phyloP scores from a whole-genome alignment of 1,139 yeast species.

The Blastobotrys raffinosifermentans region DNA sequence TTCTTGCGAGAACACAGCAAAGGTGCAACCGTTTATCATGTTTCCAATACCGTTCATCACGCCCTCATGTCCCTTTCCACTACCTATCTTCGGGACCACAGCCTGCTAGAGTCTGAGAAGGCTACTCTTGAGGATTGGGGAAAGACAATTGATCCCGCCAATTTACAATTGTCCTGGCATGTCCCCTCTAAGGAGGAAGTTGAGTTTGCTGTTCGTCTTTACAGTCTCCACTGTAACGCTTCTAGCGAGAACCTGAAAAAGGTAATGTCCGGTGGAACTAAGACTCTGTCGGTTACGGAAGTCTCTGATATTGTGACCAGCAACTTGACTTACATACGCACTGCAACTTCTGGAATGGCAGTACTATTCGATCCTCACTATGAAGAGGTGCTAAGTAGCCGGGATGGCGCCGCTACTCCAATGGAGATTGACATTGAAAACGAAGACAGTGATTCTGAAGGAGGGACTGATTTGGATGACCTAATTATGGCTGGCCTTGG shows the following conservation, averaged over 20 bases:
- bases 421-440: constrained; percentile 18
- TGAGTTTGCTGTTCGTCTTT: constrained; percentile 54
- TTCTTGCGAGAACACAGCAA: constrained; percentile 52
- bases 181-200: constrained; percentile 56
- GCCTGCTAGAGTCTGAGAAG: constrained; percentile 16
- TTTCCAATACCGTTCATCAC: constrained; percentile 57
- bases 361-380: constrained; percentile 63
- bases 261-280: constrained; percentile 10
- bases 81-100: constrained; percentile 24
- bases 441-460: constrained; percentile 27
- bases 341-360: constrained; percentile 68
- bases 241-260: constrained; percentile 24
- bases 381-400: constrained; percentile 5
- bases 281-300: constrained; percentile 21
- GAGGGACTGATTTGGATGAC: constrained; percentile 30
- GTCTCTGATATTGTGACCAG: constrained; percentile 40
- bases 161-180: constrained; percentile 67
- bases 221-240: constrained; percentile 43
- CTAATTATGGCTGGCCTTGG: constrained; percentile 16
- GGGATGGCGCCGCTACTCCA: constrained; percentile 2
- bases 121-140: constrained; percentile 31
- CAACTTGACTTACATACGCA: constrained; percentile 52
- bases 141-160: constrained; percentile 31
- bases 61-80: constrained; percentile 59
- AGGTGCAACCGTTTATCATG: constrained; percentile 50